phyloP scores from a whole-genome alignment of 768 basidiomycete species.

The Mycena maculata region DNA sequence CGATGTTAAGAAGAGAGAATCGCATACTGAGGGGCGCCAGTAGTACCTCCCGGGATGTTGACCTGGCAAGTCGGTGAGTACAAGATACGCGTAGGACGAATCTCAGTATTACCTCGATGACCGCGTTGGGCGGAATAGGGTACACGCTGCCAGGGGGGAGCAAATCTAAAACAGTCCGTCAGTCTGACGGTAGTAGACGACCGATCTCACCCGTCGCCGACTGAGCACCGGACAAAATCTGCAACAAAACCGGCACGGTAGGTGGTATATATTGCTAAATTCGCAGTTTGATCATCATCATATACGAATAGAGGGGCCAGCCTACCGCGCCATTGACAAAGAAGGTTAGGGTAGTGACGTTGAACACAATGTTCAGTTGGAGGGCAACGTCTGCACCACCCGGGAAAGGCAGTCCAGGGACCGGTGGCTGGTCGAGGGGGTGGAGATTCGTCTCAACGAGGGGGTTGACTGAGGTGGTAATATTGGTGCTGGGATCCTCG shows the following conservation, averaged over 20 bases:
- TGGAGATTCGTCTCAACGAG: conserved; percentile 45
- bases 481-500: conserved; percentile 44
- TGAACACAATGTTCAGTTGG: conserved; percentile 36
- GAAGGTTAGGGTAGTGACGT: conserved; percentile 2
- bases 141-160: conserved; percentile 34
- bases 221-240: conserved; percentile 42
- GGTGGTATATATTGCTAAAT: conserved; percentile 12
- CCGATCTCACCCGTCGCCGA: conserved; percentile 38
- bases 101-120: not conserved
- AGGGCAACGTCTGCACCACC: conserved; percentile 54
- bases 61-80: not conserved
- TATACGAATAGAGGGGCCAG: not conserved
- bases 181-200: conserved; percentile 40
- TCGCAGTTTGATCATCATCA: not conserved
- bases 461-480: conserved; percentile 29
- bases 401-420: conserved; percentile 46
- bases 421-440: conserved; percentile 35
- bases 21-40: conserved; percentile 6
- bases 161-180: no score
- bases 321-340: conserved; percentile 9
- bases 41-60: not conserved
- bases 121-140: conserved; percentile 7
- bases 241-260: conserved; percentile 18
- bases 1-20: not conserved
- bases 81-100: no score